Conservation (phyloP, 495 filamentous ascomycete genomes). For the Talaromyces liani region DNA sequence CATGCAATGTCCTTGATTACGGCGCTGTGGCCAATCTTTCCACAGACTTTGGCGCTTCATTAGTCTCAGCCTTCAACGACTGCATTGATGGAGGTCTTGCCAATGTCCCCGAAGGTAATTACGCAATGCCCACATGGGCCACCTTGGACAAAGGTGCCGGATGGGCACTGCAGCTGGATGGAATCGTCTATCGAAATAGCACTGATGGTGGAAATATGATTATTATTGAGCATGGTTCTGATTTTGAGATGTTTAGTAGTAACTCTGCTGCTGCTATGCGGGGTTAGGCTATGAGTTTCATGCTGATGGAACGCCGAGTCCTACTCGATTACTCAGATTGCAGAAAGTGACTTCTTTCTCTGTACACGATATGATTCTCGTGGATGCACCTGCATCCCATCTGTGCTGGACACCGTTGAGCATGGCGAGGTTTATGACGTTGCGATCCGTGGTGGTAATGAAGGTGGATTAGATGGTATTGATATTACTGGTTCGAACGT, state of each 20-base stretch:
- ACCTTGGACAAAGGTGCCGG: constrained; percentile 28
- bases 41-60: constrained; percentile 39
- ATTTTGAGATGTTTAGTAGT: constrained; percentile 45
- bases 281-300: constrained; percentile 44
- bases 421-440: constrained; percentile 47
- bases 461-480: constrained; percentile 44
- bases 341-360: constrained; percentile 37
- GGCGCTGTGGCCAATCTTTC: constrained; percentile 38
- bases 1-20: constrained; percentile 45
- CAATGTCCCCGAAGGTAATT: constrained; percentile 29
- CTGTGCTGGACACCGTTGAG: constrained; percentile 36
- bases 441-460: constrained; percentile 42
- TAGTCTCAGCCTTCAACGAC: constrained; percentile 38
- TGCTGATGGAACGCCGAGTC: constrained; percentile 16
- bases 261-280: constrained; percentile 39
- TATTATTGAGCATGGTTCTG: constrained; percentile 34
- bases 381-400: constrained; percentile 47
- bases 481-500: constrained; percentile 44
- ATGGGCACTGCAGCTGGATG: constrained; percentile 42
- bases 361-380: constrained; percentile 42
- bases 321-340: constrained; percentile 28
- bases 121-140: constrained; percentile 25
- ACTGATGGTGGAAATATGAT: constrained; percentile 45
- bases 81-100: constrained; percentile 33
- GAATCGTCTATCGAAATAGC: constrained; percentile 38